Evolutionary conservation across 2,329 filamentous ascomycete species (phyloP).

Genomic region (Fusarium multiceps): DNA sequence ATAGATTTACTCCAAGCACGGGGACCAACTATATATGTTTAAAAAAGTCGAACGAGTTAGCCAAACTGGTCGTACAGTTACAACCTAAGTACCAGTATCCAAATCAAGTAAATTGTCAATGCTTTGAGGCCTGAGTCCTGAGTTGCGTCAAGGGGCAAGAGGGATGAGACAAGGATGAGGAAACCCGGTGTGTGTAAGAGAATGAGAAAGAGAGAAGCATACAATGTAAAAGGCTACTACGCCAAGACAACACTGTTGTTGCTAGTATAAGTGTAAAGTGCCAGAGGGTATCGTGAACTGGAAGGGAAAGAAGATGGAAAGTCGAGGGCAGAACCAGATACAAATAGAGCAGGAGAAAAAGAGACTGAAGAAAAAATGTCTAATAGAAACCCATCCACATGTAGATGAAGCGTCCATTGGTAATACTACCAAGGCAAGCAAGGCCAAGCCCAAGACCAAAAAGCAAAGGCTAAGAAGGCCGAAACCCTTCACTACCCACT

Average conservation of each 20-base stretch:
- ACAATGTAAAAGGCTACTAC: slow-evolving; percentile 14
- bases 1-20: slow-evolving; percentile 39
- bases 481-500: slow-evolving; percentile 27
- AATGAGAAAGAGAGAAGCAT: slow-evolving; percentile 21
- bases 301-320: not conserved
- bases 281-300: slow-evolving; percentile 30
- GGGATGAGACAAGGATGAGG: slow-evolving; percentile 36
- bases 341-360: slow-evolving; percentile 17
- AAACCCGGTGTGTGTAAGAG: slow-evolving; percentile 27
- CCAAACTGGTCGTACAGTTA: slow-evolving; percentile 25
- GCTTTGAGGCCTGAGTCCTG: slow-evolving; percentile 29
- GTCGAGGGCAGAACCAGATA: slow-evolving; percentile 18
- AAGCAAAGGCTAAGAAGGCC: slow-evolving; percentile 10
- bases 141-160: slow-evolving; percentile 29
- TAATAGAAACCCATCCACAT: slow-evolving; percentile 23
- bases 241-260: slow-evolving; percentile 16
- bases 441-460: not conserved
- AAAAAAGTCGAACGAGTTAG: slow-evolving; percentile 44
- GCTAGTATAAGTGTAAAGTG: slow-evolving; percentile 4
- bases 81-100: slow-evolving; percentile 10
- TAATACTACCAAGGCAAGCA: slow-evolving; percentile 8
- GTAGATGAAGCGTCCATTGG: slow-evolving; percentile 20
- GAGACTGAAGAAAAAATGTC: slow-evolving; percentile 10
- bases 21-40: slow-evolving; percentile 32
- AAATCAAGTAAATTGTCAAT: slow-evolving; percentile 27